These are phyloP conservation scores for Wickerhamiella cacticola DNA, from an alignment of 805 yeast genomes.

Conservation along the genomic window DNA sequence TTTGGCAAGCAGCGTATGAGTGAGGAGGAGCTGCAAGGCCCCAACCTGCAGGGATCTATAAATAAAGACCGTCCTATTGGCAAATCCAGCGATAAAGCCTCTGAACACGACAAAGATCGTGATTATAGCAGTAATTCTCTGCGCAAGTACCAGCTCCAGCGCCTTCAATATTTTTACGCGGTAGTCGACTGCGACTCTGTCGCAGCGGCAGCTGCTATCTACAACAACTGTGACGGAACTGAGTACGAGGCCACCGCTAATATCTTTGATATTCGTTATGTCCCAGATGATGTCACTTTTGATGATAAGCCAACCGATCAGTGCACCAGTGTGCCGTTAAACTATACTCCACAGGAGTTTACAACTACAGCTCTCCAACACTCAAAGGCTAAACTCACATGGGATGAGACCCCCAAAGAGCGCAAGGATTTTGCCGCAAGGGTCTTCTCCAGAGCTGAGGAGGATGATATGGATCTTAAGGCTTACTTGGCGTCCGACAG, in stretches of 20 bases:
- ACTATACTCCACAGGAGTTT: slow-evolving; percentile 65
- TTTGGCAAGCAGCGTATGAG: slow-evolving; percentile 88
- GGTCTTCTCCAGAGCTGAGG: slow-evolving; percentile 74
- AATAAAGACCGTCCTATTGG: slow-evolving; percentile 18
- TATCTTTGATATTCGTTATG: slow-evolving; percentile 78
- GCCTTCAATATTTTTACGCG: slow-evolving; percentile 88
- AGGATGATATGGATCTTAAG: slow-evolving; percentile 49
- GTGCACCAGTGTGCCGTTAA: slow-evolving; percentile 59
- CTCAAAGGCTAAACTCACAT: slow-evolving; percentile 88
- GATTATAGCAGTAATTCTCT: slow-evolving; percentile 77
- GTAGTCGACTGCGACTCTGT: slow-evolving; percentile 71
- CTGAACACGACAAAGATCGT: slow-evolving; percentile 64
- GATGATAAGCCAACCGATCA: slow-evolving; percentile 63
- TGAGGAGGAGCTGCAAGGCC: slow-evolving; percentile 82
- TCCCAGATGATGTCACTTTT: slow-evolving; percentile 88
- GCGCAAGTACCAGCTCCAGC: slow-evolving; percentile 82
- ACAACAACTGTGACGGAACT: slow-evolving; percentile 82
- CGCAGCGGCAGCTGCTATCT: slow-evolving; percentile 59
- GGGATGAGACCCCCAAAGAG: slow-evolving; percentile 98
- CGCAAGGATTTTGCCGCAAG: slow-evolving; percentile 62
- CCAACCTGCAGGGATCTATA: slow-evolving; percentile 62
- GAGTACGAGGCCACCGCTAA: slow-evolving; percentile 95
- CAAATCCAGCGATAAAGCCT: slow-evolving; percentile 59
- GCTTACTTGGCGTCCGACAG: slow-evolving; percentile 42
- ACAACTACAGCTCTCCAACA: slow-evolving; percentile 94